Conservation (phyloP, 129 eudicot genomes). For the Pseudognaphalium luteoalbum region DNA sequence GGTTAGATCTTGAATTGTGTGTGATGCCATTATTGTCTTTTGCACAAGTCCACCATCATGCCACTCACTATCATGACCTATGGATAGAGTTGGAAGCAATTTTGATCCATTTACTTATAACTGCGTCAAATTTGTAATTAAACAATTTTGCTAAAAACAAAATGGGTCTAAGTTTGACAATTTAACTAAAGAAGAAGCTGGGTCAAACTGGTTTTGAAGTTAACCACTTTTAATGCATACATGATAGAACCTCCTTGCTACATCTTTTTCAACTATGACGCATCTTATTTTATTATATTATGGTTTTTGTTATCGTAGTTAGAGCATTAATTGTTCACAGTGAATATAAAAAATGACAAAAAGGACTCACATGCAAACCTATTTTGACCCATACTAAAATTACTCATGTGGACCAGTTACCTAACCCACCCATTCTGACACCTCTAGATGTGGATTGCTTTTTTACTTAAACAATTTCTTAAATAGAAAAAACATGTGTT, state of each 20-base stretch:
- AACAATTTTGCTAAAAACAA: not conserved
- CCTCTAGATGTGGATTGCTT: not conserved
- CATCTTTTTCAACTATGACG: too few species aligned
- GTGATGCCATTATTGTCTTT: slow-evolving; percentile 5
- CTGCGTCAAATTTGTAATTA: not conserved
- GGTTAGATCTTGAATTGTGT: not conserved
- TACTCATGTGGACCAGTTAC: not conserved
- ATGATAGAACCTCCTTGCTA: too few species aligned
- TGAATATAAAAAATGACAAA: too few species aligned
- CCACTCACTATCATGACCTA: not conserved
- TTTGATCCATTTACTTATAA: not conserved
- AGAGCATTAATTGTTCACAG: not conserved
- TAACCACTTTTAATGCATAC: not conserved
- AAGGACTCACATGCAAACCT: too few species aligned
- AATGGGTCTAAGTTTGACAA: not conserved
- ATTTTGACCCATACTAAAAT: not conserved
- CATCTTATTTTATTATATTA: not conserved
- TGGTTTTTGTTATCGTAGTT: not conserved
- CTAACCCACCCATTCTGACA: not conserved
- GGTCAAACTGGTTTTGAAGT: too few species aligned
- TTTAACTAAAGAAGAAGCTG: too few species aligned
- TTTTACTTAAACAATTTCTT: not conserved
- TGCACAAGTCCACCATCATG: slow-evolving; percentile 5
- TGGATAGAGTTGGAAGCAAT: not conserved
- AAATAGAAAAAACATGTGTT: not conserved